phyloP scores from a whole-genome alignment of 192 early-diverging fungal genomes.

The Entrophospora sp. region DNA sequence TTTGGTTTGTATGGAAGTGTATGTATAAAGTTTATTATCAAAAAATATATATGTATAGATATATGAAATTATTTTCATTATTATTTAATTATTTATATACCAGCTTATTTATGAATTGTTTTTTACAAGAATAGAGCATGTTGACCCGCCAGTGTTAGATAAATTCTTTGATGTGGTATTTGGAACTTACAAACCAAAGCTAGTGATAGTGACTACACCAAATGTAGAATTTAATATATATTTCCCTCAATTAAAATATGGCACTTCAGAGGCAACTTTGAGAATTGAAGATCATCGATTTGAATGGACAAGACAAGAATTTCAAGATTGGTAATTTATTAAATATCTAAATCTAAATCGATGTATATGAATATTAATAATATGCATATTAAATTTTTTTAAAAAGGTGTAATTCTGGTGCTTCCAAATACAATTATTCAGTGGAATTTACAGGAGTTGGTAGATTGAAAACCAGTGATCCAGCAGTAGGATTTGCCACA shows the following conservation, averaged over 20 bases:
- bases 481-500: conserved; percentile 51
- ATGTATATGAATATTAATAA: not conserved
- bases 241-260: conserved; percentile 71
- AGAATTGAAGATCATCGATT: conserved; percentile 87
- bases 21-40: not conserved
- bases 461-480: conserved; percentile 30
- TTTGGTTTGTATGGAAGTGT: conserved; percentile 72
- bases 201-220: conserved; percentile 68
- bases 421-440: conserved; percentile 53
- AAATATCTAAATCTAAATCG: no score
- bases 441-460: conserved; percentile 62
- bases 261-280: conserved; percentile 49
- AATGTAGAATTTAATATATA: conserved; percentile 90
- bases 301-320: conserved; percentile 90
- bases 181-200: conserved; percentile 56
- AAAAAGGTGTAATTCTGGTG: conserved; percentile 38
- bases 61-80: not conserved
- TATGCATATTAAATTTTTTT: not conserved
- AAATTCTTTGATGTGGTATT: conserved; percentile 53
- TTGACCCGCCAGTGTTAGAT: conserved; percentile 47
- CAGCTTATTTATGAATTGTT: not conserved
- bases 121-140: conserved; percentile 64
- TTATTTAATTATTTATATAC: not conserved
- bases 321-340: conserved; percentile 57
- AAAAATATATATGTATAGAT: no score